Base-by-base conservation (phyloP, 2,329 filamentous ascomycete species). In the Pyrenophora tritici-repentis region DNA sequence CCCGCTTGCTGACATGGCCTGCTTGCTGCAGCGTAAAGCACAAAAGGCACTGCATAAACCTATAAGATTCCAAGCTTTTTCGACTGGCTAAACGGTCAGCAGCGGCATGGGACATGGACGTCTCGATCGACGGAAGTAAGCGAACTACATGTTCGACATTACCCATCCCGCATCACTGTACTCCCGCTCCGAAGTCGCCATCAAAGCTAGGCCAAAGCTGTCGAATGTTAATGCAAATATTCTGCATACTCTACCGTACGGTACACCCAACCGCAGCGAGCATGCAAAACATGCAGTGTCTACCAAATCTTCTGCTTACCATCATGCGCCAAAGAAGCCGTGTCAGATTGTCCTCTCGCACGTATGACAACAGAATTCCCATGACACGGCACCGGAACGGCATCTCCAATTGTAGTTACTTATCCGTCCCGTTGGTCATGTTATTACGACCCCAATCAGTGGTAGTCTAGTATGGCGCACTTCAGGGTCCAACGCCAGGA, bases 1-100 rank as follows among this genome's bases (percentile, higher is more conserved):
- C 50, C 52, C 45, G 43, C 57, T 12, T 58, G 62, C 60, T 63
- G 58, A 65, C 61, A 62, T 42, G 51, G 34, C 22, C 45, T 26
- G 9, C 14, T n/a, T 17, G 39, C 49, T 55, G 53, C 53, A 53
- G 24, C 51, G 55, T 59, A 57, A 59, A 45, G 40, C 37, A 34
- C 24, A 36, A 20, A 14, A 12, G 24, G 36, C 24, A 33, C 38
- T 33, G 33, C 24, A n/a, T 16, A 5, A 26, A 33, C 41, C 50
- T 45, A 47, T 44, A 14, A 41, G 17, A 26, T 10, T 17, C 12
- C 17, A 18, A 36, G 31, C 31, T 32, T 47, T 31, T 24, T 24
- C 39, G 18, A 9, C 47, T 52, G 55, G 50, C 40, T 56, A 58
- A 59, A 38, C 50, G 34, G 32, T 42, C 46, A 44, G 24, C 39